Percentiles rank a stretch among this genome's conserved stretches.
These are phyloP conservation scores for Fagopyrum homotropicum DNA, from an alignment of 148 eudicot species.

Conservation along the genomic window DNA sequence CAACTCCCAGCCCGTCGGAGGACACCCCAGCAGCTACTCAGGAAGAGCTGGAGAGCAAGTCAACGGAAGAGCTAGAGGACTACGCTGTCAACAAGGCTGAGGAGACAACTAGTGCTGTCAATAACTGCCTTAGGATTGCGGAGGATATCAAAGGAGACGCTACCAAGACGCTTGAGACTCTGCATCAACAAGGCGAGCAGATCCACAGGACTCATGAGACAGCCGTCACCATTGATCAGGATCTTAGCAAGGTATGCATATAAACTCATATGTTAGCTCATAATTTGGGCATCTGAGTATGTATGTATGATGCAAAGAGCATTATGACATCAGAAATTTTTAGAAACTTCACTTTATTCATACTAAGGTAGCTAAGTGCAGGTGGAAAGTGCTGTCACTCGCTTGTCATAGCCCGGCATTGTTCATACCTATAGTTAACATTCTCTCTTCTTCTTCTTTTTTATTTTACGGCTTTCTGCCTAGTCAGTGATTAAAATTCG, in stretches of 20 bases:
- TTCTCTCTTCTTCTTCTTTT: too few species aligned
- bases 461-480: too few species aligned
- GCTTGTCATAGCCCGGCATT: too few species aligned
- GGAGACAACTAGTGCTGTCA: conserved; percentile 68
- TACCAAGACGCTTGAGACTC: conserved; percentile 65
- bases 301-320: too few species aligned
- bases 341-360: too few species aligned
- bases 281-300: too few species aligned
- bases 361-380: too few species aligned
- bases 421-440: too few species aligned
- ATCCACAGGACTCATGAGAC: conserved; percentile 69
- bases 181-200: conserved; percentile 95
- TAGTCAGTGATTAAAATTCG: too few species aligned
- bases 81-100: conserved; percentile 69
- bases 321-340: too few species aligned
- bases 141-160: conserved; percentile 81
- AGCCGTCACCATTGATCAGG: conserved; percentile 69
- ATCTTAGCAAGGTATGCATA: conserved; percentile 62
- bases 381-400: too few species aligned
- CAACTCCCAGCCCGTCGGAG: background rate
- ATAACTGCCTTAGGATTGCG: conserved; percentile 77
- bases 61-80: conserved; percentile 70
- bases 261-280: background rate
- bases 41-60: conserved; percentile 62
- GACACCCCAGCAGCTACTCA: conserved; percentile 13